A percentile compares a stretch with the other conserved stretches of the same genome.
Conservation (phyloP, 768 basidiomycete species). For the Boletus rufocinnamomeus region DNA sequence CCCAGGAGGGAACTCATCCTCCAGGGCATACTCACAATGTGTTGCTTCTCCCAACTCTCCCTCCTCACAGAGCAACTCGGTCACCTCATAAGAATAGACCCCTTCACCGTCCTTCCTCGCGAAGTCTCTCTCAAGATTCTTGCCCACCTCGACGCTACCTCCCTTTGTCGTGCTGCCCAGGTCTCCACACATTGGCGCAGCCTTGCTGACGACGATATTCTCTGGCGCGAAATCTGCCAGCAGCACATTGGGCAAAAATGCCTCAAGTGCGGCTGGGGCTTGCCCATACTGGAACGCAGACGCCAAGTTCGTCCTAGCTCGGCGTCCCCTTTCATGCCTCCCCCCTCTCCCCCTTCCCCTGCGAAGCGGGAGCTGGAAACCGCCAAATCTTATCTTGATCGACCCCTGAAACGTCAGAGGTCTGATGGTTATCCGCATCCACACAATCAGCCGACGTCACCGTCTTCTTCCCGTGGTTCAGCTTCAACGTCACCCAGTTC, state of each 20-base stretch:
- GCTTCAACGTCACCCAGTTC: conserved; percentile 14
- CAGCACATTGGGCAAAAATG: conserved; percentile 99
- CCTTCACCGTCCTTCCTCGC: conserved; percentile 85
- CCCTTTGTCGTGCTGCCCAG: conserved; percentile 91
- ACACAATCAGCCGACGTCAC: not conserved
- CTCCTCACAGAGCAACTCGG: conserved; percentile 91
- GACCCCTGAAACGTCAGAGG: conserved; percentile 56
- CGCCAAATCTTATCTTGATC: conserved; percentile 26
- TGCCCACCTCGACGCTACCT: conserved; percentile 87
- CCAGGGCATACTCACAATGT: conserved; percentile 97
- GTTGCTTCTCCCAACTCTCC: conserved; percentile 97
- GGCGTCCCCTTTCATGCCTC: conserved; percentile 38
- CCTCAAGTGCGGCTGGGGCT: conserved; percentile 95
- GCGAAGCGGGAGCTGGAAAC: conserved; percentile 46
- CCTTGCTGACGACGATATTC: conserved; percentile 91
- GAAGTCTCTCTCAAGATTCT: conserved; percentile 89
- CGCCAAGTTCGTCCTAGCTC: conserved; percentile 47
- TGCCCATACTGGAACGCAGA: conserved; percentile 85
- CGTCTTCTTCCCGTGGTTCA: conserved; percentile 17
- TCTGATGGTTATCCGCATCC: conserved; percentile 3
- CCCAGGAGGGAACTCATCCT: conserved; percentile 91
- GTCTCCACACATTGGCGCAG: conserved; percentile 82
- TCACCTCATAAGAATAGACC: conserved; percentile 94
- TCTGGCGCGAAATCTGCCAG: conserved; percentile 96
- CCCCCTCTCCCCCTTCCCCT: conserved; percentile 31